Evolutionary conservation across 2,329 filamentous ascomycete species (phyloP).

Genomic region (Colletotrichum simmondsii): DNA sequence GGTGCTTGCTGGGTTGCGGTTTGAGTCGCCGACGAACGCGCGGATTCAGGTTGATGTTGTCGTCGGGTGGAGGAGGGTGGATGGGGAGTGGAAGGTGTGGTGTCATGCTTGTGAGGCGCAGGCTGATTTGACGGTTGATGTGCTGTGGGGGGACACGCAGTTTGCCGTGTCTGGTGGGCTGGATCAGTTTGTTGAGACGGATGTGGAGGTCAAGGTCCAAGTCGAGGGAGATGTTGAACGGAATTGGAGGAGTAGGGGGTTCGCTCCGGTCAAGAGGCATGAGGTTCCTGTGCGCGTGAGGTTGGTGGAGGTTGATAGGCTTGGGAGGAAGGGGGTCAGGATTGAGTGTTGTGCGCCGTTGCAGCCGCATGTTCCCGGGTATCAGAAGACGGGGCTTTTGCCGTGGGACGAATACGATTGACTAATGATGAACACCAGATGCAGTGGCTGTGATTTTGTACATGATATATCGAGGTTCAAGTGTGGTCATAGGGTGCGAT

Average conservation of each 20-base stretch:
- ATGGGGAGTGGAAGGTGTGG: not conserved
- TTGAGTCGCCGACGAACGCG: constrained; percentile 1
- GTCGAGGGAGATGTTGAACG: not conserved
- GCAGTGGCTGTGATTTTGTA: not conserved
- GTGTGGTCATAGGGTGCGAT: too few relatives aligned
- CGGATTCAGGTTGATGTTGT: not conserved
- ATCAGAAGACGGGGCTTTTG: not conserved
- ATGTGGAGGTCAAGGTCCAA: not conserved
- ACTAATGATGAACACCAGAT: not conserved
- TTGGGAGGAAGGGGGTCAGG: not conserved
- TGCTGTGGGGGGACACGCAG: not conserved
- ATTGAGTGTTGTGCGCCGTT: not conserved
- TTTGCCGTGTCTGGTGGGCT: not conserved
- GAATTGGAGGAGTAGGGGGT: not conserved
- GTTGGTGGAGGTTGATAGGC: not conserved
- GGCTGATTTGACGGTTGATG: not conserved
- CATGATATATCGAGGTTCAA: not conserved
- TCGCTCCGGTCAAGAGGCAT: not conserved
- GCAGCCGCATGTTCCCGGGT: not conserved
- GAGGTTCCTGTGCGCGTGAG: not conserved
- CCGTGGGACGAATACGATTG: not conserved
- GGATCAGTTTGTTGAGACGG: not conserved
- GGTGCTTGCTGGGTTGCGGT: not conserved
- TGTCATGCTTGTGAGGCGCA: not conserved
- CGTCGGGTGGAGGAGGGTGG: not conserved